Evolutionary conservation across 306 rosid genomes (phyloP), one percentile per base, ranked within the genome.

Genomic region (Cucurbita pepo): DNA sequence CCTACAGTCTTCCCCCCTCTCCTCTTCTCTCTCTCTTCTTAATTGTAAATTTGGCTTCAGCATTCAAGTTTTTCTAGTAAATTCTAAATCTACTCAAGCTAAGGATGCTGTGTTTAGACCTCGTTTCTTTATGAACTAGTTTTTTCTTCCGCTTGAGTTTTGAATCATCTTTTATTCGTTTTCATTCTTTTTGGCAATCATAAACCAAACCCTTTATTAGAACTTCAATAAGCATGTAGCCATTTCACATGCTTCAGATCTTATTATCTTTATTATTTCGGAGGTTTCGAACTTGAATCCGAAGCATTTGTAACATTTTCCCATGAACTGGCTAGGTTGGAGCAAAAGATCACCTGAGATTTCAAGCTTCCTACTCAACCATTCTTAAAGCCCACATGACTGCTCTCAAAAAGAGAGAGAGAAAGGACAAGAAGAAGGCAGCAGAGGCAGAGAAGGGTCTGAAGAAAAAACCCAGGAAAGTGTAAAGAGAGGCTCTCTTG

Each of bases 321-420:
- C 79, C 76, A 5, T 52, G 59, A 40, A 43, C 76, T 85, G 75
- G 64, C 73, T 70, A 95, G 99, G 99, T 95, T 82, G 97, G 99
- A 38, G 85, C 82, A 9, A 95, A 89, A 90, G 99, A 95, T 79
- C 97, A 95, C 79, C 88, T 77, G 82, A 97, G 91, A 69, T 95
- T 95, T 81, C 99, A 95, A 85, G 92, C 97, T 74, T 95, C 99
- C 22, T 95, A 95, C 62, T 97, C 99, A 47, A 91, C 97, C 59
- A 88, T 95, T 76, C 81, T 95, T 6, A 95, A 89, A 86, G 99
- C 96, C 54, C 99, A 85, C 82, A 95, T 95, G 99, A 95, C 99
- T 61, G 86, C 97, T 75, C 79, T 95, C 45, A 95, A 95, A 83
- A 95, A 89, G 87, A 90, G 97, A 77, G 97, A 95, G 80, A 89